Percentiles rank a stretch among this genome's conserved stretches.
phyloP scores from a whole-genome alignment of 2,329 filamentous ascomycete genomes.

The Xylaria sp. region DNA sequence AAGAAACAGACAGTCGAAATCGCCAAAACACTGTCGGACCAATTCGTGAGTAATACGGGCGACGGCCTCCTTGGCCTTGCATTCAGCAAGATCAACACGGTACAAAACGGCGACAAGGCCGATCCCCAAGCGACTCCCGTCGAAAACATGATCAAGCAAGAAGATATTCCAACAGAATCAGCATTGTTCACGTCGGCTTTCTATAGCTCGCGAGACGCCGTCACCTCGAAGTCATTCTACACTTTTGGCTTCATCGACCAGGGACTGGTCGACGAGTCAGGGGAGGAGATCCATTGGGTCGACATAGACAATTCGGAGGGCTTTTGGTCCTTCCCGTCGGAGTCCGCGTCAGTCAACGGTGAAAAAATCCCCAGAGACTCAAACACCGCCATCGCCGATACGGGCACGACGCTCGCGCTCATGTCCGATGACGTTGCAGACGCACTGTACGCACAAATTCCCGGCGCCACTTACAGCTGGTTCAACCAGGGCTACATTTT shows the following conservation, averaged over 20 bases:
- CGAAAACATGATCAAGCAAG: slow-evolving; percentile 72
- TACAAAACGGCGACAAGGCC: slow-evolving; percentile 55
- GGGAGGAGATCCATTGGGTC: slow-evolving; percentile 67
- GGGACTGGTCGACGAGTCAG: slow-evolving; percentile 64
- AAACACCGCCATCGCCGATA: slow-evolving; percentile 77
- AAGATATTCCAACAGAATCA: slow-evolving; percentile 57
- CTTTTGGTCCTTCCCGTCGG: slow-evolving; percentile 74
- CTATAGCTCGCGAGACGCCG: slow-evolving; percentile 64
- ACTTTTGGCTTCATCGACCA: slow-evolving; percentile 79
- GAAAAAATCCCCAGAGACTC: slow-evolving; percentile 59
- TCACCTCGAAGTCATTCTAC: slow-evolving; percentile 67
- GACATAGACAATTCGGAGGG: slow-evolving; percentile 71
- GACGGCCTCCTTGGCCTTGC: slow-evolving; percentile 76
- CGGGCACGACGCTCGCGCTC: slow-evolving; percentile 74
- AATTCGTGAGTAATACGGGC: slow-evolving; percentile 65
- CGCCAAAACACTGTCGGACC: slow-evolving; percentile 65
- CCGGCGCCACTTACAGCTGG: slow-evolving; percentile 66
- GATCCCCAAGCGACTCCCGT: slow-evolving; percentile 69
- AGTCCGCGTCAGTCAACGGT: slow-evolving; percentile 67
- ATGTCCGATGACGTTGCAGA: slow-evolving; percentile 70
- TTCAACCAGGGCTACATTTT: slow-evolving; percentile 71
- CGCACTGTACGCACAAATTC: slow-evolving; percentile 71
- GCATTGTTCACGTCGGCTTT: slow-evolving; percentile 74
- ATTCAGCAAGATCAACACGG: slow-evolving; percentile 71
- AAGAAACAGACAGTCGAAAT: slow-evolving; percentile 72